phyloP scores from a whole-genome alignment of 768 basidiomycete genomes.

The Lanmaoa pseudosensibilis region DNA sequence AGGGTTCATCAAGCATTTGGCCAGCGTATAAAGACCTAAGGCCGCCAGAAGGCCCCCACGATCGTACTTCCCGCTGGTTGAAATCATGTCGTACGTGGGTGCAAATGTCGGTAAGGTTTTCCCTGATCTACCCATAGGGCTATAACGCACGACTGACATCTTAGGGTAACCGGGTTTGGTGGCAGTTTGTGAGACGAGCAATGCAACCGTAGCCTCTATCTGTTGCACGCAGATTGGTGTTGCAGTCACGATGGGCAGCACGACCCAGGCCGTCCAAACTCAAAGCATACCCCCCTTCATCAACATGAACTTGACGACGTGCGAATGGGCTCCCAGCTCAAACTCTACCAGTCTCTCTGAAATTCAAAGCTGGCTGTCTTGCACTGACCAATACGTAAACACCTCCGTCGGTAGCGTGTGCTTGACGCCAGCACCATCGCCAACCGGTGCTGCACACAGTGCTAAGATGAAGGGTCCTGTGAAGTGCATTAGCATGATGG shows the following conservation, averaged over 20 bases:
- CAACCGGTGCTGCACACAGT: neutral
- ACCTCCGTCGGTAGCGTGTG: neutral
- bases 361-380: neutral
- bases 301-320: neutral
- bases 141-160: neutral
- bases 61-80: neutral
- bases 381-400: neutral
- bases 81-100: neutral
- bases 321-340: neutral
- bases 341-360: neutral
- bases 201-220: slow-evolving; percentile 5
- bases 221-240: neutral
- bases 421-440: neutral
- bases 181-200: slow-evolving; percentile 1
- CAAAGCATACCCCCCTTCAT: neutral
- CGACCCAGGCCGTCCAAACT: neutral
- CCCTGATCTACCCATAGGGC: neutral
- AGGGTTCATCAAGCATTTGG: neutral
- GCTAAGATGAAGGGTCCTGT: neutral
- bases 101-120: neutral
- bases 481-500: neutral
- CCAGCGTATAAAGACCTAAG: neutral
- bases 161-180: too few species aligned
- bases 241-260: neutral
- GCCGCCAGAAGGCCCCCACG: too few species aligned